Evolutionary conservation across 306 rosid species (phyloP), one percentile per base, ranked within the genome.

Genomic region (Vigna angularis): DNA sequence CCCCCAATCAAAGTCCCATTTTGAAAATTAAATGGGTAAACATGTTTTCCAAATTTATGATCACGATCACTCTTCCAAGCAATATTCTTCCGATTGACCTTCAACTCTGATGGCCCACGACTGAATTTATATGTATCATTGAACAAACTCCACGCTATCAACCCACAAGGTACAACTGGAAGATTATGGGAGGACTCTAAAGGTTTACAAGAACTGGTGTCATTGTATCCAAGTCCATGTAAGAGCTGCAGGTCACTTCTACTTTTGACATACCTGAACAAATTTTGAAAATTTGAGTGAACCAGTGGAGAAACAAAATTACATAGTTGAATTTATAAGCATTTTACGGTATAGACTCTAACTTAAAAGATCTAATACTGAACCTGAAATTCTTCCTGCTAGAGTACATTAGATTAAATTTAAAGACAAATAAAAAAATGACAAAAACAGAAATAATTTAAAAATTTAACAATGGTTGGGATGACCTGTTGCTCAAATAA

Each of bases 101-200:
- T 91, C 83, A 95, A 84, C 16, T 86, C 82, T 16, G 96, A 84
- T 76, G 85, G 83, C 70, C 95, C 93, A 34, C 90, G 96, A 70
- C 66, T 70, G 75, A 95, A 91, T 42, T 48, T 68, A 72, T 86
- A 95, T 3, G 98, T 92, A 77, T 95, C 98, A 66, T 91, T 95
- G 71, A 95, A 95, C 87, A 95, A 55, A 88, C 98, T 95, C 98
- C 98, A 95, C 30, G 98, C 98, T 49, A 91, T 87, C 86, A 95
- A 81, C 61, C 98, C 98, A 79, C 98, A 95, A 36, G 98, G 98
- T 61, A 95, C 96, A 74, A 88, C 34, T 18, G 98, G 96, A 75
- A 81, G 89, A 75, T 82, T 87, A 73, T 85, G 68, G 68, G 79
- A 87, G 45, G 83, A 86, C 83, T 88, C 87, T 73, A 86, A 81